phyloP scores from a whole-genome alignment of 2,329 filamentous ascomycete species.

The Ophidiomyces ophidiicola region DNA sequence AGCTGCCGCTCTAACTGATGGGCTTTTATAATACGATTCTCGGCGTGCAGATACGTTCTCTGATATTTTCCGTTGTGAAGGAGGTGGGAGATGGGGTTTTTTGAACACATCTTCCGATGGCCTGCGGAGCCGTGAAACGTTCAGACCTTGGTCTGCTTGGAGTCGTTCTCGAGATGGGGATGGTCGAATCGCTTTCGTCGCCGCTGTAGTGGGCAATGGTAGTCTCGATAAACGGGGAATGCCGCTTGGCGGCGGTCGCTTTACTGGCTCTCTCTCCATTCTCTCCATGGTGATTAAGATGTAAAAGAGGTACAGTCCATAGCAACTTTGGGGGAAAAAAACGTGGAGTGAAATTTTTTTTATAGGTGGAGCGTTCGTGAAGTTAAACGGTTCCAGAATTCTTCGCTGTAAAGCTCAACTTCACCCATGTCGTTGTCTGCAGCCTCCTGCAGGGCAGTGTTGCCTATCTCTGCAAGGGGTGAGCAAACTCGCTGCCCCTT shows the following conservation, averaged over 20 bases:
- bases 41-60: slow-evolving; percentile 2
- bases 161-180: slow-evolving; percentile 39
- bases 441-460: too few species aligned
- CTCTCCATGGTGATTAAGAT: slow-evolving; percentile 4
- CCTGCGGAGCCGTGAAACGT: slow-evolving; percentile 27
- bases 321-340: too few species aligned
- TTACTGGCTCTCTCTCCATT: slow-evolving; percentile 28
- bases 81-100: slow-evolving; percentile 22
- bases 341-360: too few species aligned
- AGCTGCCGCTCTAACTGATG: background rate
- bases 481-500: background rate
- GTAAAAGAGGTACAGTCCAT: too few species aligned
- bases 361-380: too few species aligned
- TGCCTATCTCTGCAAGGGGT: background rate
- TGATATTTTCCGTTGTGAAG: slow-evolving; percentile 11
- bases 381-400: too few species aligned
- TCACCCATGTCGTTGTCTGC: too few species aligned
- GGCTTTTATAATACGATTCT: background rate
- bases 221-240: slow-evolving; percentile 44
- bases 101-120: slow-evolving; percentile 31
- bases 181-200: slow-evolving; percentile 33
- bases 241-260: slow-evolving; percentile 23
- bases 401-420: too few species aligned
- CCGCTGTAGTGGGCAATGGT: slow-evolving; percentile 37
- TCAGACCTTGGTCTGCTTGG: slow-evolving; percentile 30